Conservation (phyloP, 2,329 filamentous ascomycete genomes). For the Colletotrichum tabaci region DNA sequence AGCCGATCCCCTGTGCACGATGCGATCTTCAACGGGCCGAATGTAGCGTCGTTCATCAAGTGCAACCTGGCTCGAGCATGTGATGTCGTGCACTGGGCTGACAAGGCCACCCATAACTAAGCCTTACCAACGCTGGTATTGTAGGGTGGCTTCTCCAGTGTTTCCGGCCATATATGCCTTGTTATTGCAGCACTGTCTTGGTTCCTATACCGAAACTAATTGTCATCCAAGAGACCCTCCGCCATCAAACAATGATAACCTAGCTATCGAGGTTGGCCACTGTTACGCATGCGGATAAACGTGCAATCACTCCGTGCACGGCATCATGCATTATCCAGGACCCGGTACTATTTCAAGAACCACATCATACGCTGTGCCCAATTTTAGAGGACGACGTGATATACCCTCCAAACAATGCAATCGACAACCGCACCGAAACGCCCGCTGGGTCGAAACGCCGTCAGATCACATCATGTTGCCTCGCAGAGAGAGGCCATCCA, state of each 20-base stretch:
- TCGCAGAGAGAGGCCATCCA: background rate
- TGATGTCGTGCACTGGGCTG: background rate
- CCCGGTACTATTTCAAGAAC: slow-evolving; percentile 1
- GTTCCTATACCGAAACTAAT: background rate
- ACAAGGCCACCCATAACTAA: background rate
- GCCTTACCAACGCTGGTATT: background rate
- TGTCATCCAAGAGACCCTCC: background rate
- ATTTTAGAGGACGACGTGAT: background rate
- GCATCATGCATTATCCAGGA: background rate
- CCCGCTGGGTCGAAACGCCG: slow-evolving; percentile 1
- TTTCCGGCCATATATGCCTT: background rate
- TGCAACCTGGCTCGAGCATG: no score
- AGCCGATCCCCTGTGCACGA: background rate
- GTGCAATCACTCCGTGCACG: no score
- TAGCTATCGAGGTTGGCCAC: background rate
- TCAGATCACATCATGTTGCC: background rate
- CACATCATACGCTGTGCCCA: background rate
- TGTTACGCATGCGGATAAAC: background rate
- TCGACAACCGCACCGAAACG: background rate
- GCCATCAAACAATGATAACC: background rate
- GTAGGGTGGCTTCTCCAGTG: no score
- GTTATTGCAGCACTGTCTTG: no score
- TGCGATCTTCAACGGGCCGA: background rate
- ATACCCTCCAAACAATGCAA: slow-evolving; percentile 7
- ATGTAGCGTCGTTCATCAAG: background rate